Evolutionary conservation across 164 flowering plant genomes (phyloP).

Genomic region (Vitis rupestris): DNA sequence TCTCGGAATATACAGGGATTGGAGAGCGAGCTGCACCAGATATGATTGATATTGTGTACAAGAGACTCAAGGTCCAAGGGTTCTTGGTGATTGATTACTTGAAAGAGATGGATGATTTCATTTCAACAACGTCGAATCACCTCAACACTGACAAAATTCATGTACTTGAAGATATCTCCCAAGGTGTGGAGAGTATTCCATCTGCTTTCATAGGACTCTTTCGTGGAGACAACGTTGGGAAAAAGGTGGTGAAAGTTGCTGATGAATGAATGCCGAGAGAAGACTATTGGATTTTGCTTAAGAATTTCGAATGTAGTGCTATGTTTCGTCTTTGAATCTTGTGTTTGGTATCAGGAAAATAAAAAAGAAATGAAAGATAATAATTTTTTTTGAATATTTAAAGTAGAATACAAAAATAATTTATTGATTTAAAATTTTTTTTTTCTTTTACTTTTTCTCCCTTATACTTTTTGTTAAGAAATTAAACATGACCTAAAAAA

Average conservation of each 20-base stretch:
- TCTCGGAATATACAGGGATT: constrained; percentile 49
- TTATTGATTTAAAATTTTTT: too few relatives aligned
- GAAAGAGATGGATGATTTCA: constrained; percentile 35
- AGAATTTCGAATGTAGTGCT: too few relatives aligned
- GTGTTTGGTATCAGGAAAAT: too few relatives aligned
- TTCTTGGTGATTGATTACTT: constrained; percentile 49
- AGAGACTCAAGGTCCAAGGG: constrained; percentile 60
- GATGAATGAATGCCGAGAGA: constrained; percentile 20
- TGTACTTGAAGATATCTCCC: constrained; percentile 54
- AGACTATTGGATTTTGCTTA: too few relatives aligned
- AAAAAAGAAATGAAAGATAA: too few relatives aligned
- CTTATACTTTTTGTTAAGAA: too few relatives aligned
- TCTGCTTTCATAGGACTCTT: constrained; percentile 63
- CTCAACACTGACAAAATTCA: constrained; percentile 36
- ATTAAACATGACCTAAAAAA: too few relatives aligned
- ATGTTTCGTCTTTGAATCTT: too few relatives aligned
- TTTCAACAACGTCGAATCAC: constrained; percentile 32
- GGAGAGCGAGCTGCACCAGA: constrained; percentile 39
- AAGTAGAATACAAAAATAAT: too few relatives aligned
- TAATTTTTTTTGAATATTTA: too few relatives aligned
- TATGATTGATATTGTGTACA: constrained; percentile 56
- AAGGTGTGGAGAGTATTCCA: constrained; percentile 61
- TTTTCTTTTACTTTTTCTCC: too few relatives aligned
- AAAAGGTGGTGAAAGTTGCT: constrained; percentile 53
- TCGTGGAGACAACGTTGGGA: constrained; percentile 60